A percentile compares a stretch with the other conserved stretches of the same genome.
Evolutionary conservation across 192 early-diverging fungal genomes (phyloP).

Genomic region (Jimgerdemannia flammicorona): DNA sequence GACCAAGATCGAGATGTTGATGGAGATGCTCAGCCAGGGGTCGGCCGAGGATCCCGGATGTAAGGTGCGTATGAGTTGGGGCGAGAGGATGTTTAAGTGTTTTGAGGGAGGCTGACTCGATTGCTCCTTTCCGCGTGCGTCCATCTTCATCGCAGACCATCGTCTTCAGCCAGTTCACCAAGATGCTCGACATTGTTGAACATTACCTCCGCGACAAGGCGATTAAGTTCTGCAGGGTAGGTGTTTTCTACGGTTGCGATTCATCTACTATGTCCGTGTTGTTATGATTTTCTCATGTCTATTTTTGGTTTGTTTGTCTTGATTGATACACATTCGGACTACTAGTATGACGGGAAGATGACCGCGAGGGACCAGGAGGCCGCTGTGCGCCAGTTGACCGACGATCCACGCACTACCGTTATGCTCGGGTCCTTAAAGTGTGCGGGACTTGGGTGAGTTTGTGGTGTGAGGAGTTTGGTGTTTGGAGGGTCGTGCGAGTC

Average conservation of each 20-base stretch:
- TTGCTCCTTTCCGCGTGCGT: no score
- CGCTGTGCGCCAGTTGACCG: constrained; percentile 30
- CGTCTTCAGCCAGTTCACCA: constrained; percentile 53
- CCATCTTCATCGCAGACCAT: constrained; percentile 35
- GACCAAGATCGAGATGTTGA: constrained; percentile 42
- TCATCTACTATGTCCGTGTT: neutral
- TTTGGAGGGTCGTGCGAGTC: constrained; percentile 30
- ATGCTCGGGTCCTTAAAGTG: constrained; percentile 68
- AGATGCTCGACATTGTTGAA: constrained; percentile 43
- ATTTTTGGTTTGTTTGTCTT: neutral
- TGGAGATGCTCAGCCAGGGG: constrained; percentile 26
- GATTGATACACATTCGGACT: neutral
- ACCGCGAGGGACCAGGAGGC: constrained; percentile 30
- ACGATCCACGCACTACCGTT: constrained; percentile 29
- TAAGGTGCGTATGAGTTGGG: constrained; percentile 1
- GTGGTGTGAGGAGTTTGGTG: no score
- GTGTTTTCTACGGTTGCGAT: neutral
- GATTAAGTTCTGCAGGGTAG: constrained; percentile 21
- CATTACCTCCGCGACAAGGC: constrained; percentile 23
- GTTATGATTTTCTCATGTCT: neutral
- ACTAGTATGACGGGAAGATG: constrained; percentile 44
- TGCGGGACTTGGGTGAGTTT: constrained; percentile 52
- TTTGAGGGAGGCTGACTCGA: no score
- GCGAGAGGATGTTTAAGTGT: no score
- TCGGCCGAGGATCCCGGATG: constrained; percentile 1